These are phyloP conservation scores for Remersonia thermophila DNA, from an alignment of 2,329 filamentous ascomycete species.

Conservation along the genomic window DNA sequence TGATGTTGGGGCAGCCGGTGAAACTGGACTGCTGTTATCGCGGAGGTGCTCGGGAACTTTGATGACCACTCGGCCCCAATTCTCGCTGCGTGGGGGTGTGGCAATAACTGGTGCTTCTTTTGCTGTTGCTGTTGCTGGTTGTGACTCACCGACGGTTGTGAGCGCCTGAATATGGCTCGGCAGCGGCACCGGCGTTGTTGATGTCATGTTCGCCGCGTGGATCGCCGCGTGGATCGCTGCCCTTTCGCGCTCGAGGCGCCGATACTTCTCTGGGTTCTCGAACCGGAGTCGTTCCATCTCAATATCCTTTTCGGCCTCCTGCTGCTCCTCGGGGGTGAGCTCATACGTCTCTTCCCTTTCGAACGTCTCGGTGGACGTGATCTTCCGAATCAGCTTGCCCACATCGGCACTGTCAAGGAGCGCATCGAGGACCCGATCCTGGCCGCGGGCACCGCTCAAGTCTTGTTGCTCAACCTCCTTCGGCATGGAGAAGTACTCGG, in stretches of 20 bases:
- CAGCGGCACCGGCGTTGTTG: not conserved
- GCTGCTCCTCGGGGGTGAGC: slow-evolving; percentile 49
- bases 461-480: slow-evolving; percentile 28
- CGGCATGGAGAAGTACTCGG: slow-evolving; percentile 48
- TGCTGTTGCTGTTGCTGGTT: not conserved
- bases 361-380: slow-evolving; percentile 61
- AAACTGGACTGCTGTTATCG: slow-evolving; percentile 1
- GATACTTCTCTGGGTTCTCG: slow-evolving; percentile 13
- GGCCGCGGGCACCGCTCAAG: slow-evolving; percentile 36
- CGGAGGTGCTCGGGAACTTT: slow-evolving; percentile 13
- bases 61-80: slow-evolving; percentile 6
- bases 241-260: slow-evolving; percentile 7
- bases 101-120: not conserved
- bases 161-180: not conserved
- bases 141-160: slow-evolving; percentile 10
- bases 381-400: slow-evolving; percentile 34
- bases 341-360: slow-evolving; percentile 54
- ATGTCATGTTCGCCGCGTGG: not conserved
- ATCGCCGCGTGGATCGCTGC: not conserved
- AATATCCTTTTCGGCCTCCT: slow-evolving; percentile 36
- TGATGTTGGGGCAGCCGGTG: too few relatives aligned
- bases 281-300: slow-evolving; percentile 14
- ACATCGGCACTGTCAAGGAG: slow-evolving; percentile 27
- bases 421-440: slow-evolving; percentile 48
- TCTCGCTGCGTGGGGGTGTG: too few relatives aligned